These are phyloP conservation scores for Filobasidium wieringae DNA, from an alignment of 768 basidiomycete genomes.

Conservation along the genomic window DNA sequence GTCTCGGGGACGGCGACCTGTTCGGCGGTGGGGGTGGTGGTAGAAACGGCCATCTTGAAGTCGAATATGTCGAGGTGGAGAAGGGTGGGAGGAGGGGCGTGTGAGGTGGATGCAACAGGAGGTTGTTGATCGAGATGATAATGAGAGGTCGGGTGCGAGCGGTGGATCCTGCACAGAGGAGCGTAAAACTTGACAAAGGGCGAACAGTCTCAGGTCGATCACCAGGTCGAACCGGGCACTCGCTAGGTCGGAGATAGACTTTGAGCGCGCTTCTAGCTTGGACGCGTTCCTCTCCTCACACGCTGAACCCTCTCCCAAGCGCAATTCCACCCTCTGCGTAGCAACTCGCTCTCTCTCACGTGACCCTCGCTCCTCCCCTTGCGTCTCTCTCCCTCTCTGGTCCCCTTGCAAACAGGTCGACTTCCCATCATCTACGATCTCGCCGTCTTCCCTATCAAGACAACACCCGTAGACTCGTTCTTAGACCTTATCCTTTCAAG, in stretches of 20 bases:
- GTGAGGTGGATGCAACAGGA: background rate
- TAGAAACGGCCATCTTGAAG: slow-evolving; percentile 25
- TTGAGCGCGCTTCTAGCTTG: slow-evolving; percentile 1
- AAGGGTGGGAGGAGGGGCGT: background rate
- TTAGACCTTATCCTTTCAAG: slow-evolving; percentile 10
- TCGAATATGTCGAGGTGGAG: background rate
- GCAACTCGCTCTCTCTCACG: too few relatives aligned
- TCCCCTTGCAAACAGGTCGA: too few relatives aligned
- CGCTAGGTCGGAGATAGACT: too few relatives aligned
- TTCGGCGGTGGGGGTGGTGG: slow-evolving; percentile 20
- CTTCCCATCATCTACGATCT: too few relatives aligned
- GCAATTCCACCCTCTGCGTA: too few relatives aligned
- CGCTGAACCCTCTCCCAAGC: too few relatives aligned
- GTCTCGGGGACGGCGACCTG: slow-evolving; percentile 94
- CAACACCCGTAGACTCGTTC: slow-evolving; percentile 18
- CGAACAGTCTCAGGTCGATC: too few relatives aligned
- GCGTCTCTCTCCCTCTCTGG: too few relatives aligned
- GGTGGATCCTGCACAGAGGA: background rate
- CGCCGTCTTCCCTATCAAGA: too few relatives aligned
- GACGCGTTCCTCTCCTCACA: background rate
- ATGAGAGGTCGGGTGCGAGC: background rate
- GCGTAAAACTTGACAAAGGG: too few relatives aligned
- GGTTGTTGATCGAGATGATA: background rate
- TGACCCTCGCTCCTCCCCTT: too few relatives aligned
- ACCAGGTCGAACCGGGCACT: too few relatives aligned